Conservation (phyloP, 2,329 filamentous ascomycete genomes). For the Pseudogymnoascus sp. region DNA sequence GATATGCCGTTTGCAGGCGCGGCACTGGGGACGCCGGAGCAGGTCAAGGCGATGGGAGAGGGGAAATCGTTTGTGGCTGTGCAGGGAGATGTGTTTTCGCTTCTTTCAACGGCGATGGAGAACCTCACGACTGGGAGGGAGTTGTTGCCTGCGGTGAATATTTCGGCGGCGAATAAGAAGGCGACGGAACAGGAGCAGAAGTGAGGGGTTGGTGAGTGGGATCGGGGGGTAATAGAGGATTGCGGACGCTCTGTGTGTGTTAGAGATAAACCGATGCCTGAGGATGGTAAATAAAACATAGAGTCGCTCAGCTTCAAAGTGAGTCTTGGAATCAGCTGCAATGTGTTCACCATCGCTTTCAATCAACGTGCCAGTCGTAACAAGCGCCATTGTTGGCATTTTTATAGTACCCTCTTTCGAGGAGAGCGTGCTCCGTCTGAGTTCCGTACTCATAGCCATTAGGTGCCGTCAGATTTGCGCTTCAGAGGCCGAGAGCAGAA, state of each 20-base stretch:
- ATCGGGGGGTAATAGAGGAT: neutral
- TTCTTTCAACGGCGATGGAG: constrained; percentile 11
- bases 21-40: constrained; percentile 19
- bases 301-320: neutral
- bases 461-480: no score
- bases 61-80: constrained; percentile 20
- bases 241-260: neutral
- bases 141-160: constrained; percentile 5
- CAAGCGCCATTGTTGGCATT: no score
- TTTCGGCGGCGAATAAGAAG: neutral
- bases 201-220: neutral
- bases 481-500: no score
- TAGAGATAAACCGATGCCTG: neutral
- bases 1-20: constrained; percentile 32
- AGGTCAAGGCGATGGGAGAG: constrained; percentile 13
- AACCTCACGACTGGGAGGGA: constrained; percentile 7
- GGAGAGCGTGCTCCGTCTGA: no score
- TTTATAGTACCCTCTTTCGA: no score
- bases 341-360: no score
- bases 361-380: no score
- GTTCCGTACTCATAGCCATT: no score
- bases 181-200: neutral
- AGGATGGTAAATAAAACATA: neutral
- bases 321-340: neutral
- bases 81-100: constrained; percentile 12